Percentiles rank a stretch among this genome's conserved stretches.
Conservation (phyloP, 768 basidiomycete genomes). For the Phylloporus scabripes region DNA sequence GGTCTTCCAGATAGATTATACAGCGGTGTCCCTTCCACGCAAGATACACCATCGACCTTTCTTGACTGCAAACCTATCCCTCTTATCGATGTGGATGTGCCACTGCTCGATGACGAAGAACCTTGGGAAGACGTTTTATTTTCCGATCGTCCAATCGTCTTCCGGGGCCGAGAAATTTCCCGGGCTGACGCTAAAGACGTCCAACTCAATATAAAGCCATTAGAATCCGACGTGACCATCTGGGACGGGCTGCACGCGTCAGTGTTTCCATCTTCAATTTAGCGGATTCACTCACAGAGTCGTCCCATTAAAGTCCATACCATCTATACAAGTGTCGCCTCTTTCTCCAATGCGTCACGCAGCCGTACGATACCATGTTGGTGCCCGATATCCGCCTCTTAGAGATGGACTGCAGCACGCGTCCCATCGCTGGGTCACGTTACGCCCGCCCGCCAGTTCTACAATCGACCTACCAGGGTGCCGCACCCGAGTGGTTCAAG, state of each 20-base stretch:
- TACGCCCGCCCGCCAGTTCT: slow-evolving; percentile 5
- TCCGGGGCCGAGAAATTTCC: background rate
- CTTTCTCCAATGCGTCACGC: slow-evolving; percentile 15
- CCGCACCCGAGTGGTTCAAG: background rate
- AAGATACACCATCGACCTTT: background rate
- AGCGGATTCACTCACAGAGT: background rate
- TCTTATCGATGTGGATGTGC: too few species aligned
- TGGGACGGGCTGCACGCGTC: slow-evolving; percentile 23
- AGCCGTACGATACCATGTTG: slow-evolving; percentile 5
- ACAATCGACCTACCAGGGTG: slow-evolving; percentile 14
- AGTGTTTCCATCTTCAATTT: slow-evolving; percentile 1
- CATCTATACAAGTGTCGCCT: slow-evolving; percentile 24
- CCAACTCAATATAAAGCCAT: slow-evolving; percentile 8
- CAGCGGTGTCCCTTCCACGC: background rate
- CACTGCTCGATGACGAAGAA: background rate
- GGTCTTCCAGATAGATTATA: slow-evolving; percentile 3
- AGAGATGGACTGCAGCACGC: slow-evolving; percentile 20
- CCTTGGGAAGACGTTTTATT: background rate
- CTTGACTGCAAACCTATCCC: background rate
- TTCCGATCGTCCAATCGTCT: background rate
- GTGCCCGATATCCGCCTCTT: slow-evolving; percentile 11
- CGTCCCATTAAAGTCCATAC: slow-evolving; percentile 6
- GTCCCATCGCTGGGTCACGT: slow-evolving; percentile 1
- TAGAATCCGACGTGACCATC: slow-evolving; percentile 18
- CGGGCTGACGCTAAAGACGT: slow-evolving; percentile 8